A percentile compares a stretch with the other conserved stretches of the same genome.
Evolutionary conservation across 352 stramenopile species (phyloP).

Genomic region (Globisporangium lucens): DNA sequence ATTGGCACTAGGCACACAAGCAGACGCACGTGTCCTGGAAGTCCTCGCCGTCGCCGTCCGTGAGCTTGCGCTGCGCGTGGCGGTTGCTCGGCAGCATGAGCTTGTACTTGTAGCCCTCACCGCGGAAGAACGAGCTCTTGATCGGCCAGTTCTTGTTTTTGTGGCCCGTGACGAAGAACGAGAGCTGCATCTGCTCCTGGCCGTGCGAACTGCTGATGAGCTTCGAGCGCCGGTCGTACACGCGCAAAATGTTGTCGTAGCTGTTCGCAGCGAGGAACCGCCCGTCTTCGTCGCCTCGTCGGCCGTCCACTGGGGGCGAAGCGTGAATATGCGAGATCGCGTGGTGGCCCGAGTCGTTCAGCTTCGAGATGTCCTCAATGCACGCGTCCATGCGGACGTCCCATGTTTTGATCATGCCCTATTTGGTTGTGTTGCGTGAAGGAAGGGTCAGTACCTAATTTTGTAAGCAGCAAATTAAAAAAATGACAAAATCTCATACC

Average conservation of each 20-base stretch:
- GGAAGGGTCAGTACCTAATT: not conserved
- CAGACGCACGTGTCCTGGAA: constrained; percentile 39
- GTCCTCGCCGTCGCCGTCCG: constrained; percentile 74
- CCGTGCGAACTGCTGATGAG: constrained; percentile 72
- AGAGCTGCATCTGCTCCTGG: constrained; percentile 76
- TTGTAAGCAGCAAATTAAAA: not conserved
- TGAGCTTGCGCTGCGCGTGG: constrained; percentile 60
- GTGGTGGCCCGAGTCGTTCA: constrained; percentile 76
- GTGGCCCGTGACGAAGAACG: constrained; percentile 77
- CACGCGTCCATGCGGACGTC: constrained; percentile 79
- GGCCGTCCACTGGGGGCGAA: constrained; percentile 62
- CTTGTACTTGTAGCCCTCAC: constrained; percentile 87
- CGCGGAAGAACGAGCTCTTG: constrained; percentile 87
- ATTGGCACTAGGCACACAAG: not conserved
- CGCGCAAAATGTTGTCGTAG: constrained; percentile 88
- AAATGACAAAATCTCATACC: constrained; percentile 20
- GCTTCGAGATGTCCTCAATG: constrained; percentile 70
- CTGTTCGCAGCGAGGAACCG: constrained; percentile 84
- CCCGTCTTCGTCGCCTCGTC: constrained; percentile 60
- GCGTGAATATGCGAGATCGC: constrained; percentile 84
- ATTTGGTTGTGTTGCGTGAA: not conserved
- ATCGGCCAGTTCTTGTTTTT: constrained; percentile 92
- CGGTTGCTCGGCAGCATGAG: constrained; percentile 56
- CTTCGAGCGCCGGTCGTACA: constrained; percentile 84
- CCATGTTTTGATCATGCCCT: constrained; percentile 87